Percentiles rank a stretch among this genome's conserved stretches.
Evolutionary conservation across 192 early-diverging fungal genomes (phyloP).

Genomic region (Umbelopsis vinacea): DNA sequence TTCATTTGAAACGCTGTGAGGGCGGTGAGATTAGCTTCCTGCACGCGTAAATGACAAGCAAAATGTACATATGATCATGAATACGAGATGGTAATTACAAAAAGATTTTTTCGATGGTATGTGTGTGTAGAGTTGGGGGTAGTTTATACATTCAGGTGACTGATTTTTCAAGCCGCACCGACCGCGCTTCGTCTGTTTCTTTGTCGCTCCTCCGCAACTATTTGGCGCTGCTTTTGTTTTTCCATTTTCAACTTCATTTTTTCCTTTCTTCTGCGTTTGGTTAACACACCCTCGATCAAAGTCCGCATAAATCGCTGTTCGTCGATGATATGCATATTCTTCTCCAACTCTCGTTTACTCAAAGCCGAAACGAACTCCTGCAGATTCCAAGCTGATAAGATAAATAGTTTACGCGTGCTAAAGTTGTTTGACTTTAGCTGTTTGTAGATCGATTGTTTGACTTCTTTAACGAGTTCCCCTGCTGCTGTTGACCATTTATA

Average conservation of each 20-base stretch:
- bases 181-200: slow-evolving; percentile 14
- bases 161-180: slow-evolving; percentile 5
- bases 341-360: slow-evolving; percentile 23
- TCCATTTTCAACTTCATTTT: slow-evolving; percentile 23
- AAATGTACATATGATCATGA: slow-evolving; percentile 24
- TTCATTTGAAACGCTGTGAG: not conserved
- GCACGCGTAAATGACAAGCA: not conserved
- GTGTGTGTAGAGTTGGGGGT: too few relatives aligned
- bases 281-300: slow-evolving; percentile 36
- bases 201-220: not conserved
- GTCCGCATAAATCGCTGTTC: slow-evolving; percentile 35
- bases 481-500: slow-evolving; percentile 36
- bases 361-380: slow-evolving; percentile 34
- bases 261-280: slow-evolving; percentile 33
- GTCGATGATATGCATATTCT: slow-evolving; percentile 30
- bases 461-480: slow-evolving; percentile 35
- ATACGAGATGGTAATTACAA: slow-evolving; percentile 10
- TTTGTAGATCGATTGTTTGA: slow-evolving; percentile 27
- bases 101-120: not conserved
- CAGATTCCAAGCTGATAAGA: slow-evolving; percentile 41
- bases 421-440: slow-evolving; percentile 36
- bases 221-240: slow-evolving; percentile 7
- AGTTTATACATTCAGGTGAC: not conserved
- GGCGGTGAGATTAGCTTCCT: not conserved
- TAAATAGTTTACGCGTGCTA: slow-evolving; percentile 28